These are phyloP conservation scores for Murraya koenigii DNA, from an alignment of 345 rosid genomes.

Conservation along the genomic window DNA sequence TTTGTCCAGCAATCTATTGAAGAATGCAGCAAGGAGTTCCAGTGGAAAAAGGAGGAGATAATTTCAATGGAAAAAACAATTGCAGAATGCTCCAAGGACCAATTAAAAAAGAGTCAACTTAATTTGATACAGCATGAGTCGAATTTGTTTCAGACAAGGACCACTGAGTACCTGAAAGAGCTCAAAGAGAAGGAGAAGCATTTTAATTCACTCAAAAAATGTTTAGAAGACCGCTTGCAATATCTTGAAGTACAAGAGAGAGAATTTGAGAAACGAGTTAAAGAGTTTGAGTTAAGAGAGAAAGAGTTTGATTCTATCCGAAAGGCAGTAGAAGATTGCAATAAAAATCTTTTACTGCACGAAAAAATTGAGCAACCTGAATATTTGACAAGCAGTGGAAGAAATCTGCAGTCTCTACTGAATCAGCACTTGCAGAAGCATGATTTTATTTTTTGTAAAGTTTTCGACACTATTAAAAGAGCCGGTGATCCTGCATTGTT, in stretches of 20 bases:
- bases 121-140: slow-evolving; percentile 8
- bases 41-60: slow-evolving; percentile 18
- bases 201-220: slow-evolving; percentile 3
- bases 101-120: slow-evolving; percentile 25
- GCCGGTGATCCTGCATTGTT: slow-evolving; percentile 57
- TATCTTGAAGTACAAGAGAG: slow-evolving; percentile 22
- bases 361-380: slow-evolving; percentile 32
- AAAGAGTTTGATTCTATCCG: background rate
- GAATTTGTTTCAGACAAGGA: slow-evolving; percentile 9
- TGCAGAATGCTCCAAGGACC: slow-evolving; percentile 8
- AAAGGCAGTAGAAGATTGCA: slow-evolving; percentile 12
- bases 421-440: slow-evolving; percentile 36
- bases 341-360: slow-evolving; percentile 23
- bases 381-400: slow-evolving; percentile 29
- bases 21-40: slow-evolving; percentile 16
- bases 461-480: slow-evolving; percentile 17
- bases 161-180: slow-evolving; percentile 15
- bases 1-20: slow-evolving; percentile 19
- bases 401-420: slow-evolving; percentile 42
- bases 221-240: slow-evolving; percentile 13
- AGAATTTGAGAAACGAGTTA: slow-evolving; percentile 7
- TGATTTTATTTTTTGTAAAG: slow-evolving; percentile 26
- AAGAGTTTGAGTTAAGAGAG: slow-evolving; percentile 31
- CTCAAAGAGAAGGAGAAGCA: slow-evolving; percentile 26
- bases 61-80: slow-evolving; percentile 19